Evolutionary conservation across 257 asterid genomes (phyloP).

Genomic region (Fraxinus cuspidata): DNA sequence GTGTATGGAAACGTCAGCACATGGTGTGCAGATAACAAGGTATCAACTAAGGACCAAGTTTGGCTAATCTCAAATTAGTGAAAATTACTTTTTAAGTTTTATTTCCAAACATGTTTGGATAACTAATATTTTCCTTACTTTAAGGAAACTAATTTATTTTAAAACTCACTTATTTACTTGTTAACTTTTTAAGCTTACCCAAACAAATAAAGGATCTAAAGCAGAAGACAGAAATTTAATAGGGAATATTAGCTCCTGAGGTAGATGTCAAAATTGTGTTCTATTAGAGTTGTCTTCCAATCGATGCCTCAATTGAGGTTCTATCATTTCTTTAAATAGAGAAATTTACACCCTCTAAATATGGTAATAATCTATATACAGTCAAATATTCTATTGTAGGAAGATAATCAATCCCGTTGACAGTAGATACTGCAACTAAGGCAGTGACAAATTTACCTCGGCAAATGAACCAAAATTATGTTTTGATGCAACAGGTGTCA

Average conservation of each 20-base stretch:
- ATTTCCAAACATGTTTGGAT: neutral
- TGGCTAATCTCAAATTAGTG: neutral
- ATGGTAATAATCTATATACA: no score
- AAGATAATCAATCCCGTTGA: no score
- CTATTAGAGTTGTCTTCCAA: no score
- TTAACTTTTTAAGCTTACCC: neutral
- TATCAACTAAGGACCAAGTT: neutral
- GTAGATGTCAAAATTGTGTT: no score
- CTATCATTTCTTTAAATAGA: no score
- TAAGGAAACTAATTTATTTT: neutral
- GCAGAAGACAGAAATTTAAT: neutral
- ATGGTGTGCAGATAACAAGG: neutral
- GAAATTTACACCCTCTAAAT: no score
- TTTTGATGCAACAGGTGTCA: slow-evolving; percentile 69
- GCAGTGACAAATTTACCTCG: slow-evolving; percentile 53
- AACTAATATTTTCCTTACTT: neutral
- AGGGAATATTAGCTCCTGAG: neutral
- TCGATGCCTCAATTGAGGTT: no score
- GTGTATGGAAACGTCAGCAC: neutral
- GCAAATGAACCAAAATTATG: slow-evolving; percentile 61
- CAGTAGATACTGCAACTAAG: neutral
- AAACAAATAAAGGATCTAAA: neutral
- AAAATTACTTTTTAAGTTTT: neutral
- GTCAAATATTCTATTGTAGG: no score
- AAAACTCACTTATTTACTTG: neutral